Evolutionary conservation across 2,329 filamentous ascomycete genomes (phyloP).

Genomic region (Escovopsis sp.): DNA sequence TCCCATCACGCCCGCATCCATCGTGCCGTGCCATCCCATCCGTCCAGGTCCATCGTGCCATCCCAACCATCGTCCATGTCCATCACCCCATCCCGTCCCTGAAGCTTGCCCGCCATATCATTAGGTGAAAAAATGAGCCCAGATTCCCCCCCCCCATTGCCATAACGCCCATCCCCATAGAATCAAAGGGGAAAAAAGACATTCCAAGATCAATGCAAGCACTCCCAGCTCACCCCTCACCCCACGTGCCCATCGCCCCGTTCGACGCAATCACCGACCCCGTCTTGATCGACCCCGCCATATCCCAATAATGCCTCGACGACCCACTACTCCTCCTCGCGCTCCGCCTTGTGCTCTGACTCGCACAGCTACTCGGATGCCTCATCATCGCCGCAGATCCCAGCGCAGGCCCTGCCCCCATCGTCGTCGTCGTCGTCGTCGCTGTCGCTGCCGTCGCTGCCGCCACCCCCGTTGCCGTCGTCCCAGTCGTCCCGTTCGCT

Average conservation of each 20-base stretch:
- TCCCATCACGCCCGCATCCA: too few relatives aligned
- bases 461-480: too few relatives aligned
- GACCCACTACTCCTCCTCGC: slow-evolving; percentile 53
- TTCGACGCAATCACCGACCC: slow-evolving; percentile 53
- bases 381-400: slow-evolving; percentile 30
- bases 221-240: slow-evolving; percentile 40
- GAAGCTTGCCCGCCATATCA: too few relatives aligned
- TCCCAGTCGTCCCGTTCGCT: slow-evolving; percentile 30
- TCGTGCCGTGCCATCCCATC: too few relatives aligned
- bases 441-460: slow-evolving; percentile 22
- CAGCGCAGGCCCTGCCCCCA: too few relatives aligned
- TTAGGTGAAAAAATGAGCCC: too few relatives aligned
- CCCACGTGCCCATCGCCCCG: slow-evolving; percentile 62
- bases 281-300: slow-evolving; percentile 66
- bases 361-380: slow-evolving; percentile 59
- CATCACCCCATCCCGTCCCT: too few relatives aligned
- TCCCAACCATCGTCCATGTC: too few relatives aligned
- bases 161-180: too few relatives aligned
- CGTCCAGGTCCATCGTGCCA: too few relatives aligned
- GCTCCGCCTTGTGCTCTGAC: slow-evolving; percentile 68
- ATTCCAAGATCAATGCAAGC: neutral
- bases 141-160: too few relatives aligned
- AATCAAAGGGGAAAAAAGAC: neutral
- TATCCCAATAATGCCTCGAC: slow-evolving; percentile 82
- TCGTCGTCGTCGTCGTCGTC: slow-evolving; percentile 32